Base-by-base conservation (phyloP, 1,284 basidiomycete genomes). In the Porodaedalea pini region DNA sequence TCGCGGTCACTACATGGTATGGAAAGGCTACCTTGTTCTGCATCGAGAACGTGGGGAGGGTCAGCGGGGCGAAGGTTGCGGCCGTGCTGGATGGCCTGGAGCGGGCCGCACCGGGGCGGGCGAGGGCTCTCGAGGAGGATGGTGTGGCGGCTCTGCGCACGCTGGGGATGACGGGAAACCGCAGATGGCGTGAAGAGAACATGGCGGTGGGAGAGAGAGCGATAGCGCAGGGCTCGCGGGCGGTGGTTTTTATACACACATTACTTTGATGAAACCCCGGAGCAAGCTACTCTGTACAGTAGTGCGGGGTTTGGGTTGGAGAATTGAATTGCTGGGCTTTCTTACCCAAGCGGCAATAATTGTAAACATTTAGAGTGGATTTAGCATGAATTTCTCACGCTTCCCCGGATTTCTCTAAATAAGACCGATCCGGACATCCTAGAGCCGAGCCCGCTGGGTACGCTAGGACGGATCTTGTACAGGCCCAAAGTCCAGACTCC, bases 31-130 rank as follows among this genome's bases (percentile, higher is more conserved):
- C 87, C 77, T 90, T 90, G 66, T 78, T 78, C 65, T 82, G 75
- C 72, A 90, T 77, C 10, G 86, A 88, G 65, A 90, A 86, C 29
- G 79, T 75, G 13, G 83, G 78, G 45, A 90, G 75, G 15, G 75
- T 75, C 66, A 72, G 76, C 0, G 63, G 69, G 37, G 61, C 58
- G 56, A 21, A 60, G 57, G 58, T 56, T 4, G 64, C 56, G 7
- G 64, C 66, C 4, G 58, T 56, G 39, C 53, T 59, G 10, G 51
- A 40, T n/a, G 56, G 23, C 47, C 57, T 54, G 29, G 29, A 31
- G 10, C 11, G 36, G n/a, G 21, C 34, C n/a, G 25, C n/a, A 1
- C 27, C 17, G 11, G 36, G 13, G 19, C 48, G 29, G 15, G 10
- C 34, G n/a, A 47, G 31, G 3, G 52, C 40, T 11, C 29, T 54